Evolutionary conservation across 352 stramenopile species (phyloP).

Genomic region (Phytopythium mirpurense): DNA sequence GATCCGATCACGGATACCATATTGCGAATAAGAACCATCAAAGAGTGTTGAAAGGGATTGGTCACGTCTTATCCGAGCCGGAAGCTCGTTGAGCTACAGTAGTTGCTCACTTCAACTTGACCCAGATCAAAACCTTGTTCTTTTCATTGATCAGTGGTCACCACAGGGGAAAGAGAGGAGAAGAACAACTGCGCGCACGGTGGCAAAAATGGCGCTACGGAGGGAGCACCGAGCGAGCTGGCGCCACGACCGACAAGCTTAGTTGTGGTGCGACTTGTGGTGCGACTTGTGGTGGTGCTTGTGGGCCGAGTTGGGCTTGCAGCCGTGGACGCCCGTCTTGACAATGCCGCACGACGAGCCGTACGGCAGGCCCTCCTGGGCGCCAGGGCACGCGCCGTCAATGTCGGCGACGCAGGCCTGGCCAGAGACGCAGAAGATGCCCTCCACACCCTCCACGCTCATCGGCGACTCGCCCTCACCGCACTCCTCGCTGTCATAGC

Average conservation of each 20-base stretch:
- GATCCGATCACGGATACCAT: too few species aligned
- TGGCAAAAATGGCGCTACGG: neutral
- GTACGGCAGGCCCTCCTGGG: conserved; percentile 10
- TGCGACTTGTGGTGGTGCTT: neutral
- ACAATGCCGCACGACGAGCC: conserved; percentile 14
- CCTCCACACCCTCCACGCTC: conserved; percentile 17
- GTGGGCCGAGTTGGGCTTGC: conserved; percentile 26
- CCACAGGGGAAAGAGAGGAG: too few species aligned
- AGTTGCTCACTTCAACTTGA: too few species aligned
- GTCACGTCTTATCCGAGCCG: too few species aligned
- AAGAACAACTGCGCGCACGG: too few species aligned
- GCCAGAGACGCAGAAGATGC: conserved; percentile 14
- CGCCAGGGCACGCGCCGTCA: conserved; percentile 8
- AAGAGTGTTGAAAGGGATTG: too few species aligned
- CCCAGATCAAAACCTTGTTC: too few species aligned
- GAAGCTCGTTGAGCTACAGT: too few species aligned
- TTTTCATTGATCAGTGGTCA: too few species aligned
- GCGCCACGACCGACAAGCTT: conserved; percentile 1
- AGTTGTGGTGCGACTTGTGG: neutral
- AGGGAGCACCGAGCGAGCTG: neutral
- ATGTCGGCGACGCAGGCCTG: conserved; percentile 10
- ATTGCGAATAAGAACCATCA: too few species aligned
- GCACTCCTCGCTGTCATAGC: conserved; percentile 4
- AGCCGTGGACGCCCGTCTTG: conserved; percentile 29
- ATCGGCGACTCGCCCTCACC: conserved; percentile 14